Evolutionary conservation across 2,329 filamentous ascomycete species (phyloP), one percentile per base, ranked within the genome.

Genomic region (Karstenula rhodostoma): DNA sequence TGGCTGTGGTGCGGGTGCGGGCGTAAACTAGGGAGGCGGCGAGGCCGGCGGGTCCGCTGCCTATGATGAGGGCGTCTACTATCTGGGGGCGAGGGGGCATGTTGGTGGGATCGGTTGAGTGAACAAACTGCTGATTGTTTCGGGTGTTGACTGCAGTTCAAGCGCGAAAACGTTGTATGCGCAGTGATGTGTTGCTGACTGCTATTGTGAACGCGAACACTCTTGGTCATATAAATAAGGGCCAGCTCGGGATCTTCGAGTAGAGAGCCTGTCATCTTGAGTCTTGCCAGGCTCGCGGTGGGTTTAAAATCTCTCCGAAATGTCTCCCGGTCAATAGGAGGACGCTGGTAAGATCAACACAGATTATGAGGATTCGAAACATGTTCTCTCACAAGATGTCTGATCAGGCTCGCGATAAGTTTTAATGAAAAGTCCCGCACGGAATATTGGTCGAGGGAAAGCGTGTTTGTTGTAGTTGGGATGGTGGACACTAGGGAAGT

Each of bases 41-140:
- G 3, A 85, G 75, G 7, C 82, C 82, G 0, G 81, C 81, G 8
- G 81, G 82, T 0, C 82, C 82, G 29, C 69, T 77, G 50, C 82
- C 82, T 15, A 76, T 62, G 52, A 77, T 73, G 32, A 77, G 64
- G 23, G 62, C 61, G 46, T 76, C 73, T 47, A 73, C 61, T 47
- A 73, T 64, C 37, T 63, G 57, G 42, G 70, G 70, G 19, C 62
- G 67, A n/a, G 51, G 51, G 5, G 61, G 13, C 65, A 68, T 68
- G 6, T 10, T 53, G 5, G 13, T 42, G 29, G 6, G 32, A 15
- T 37, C 3, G n/a, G 19, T 51, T 13, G 44, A 29, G 5, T 5
- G n/a, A 22, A 17, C 12, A 15, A 37, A 17, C 4, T 37, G 35
- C 5, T 15, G 15, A 37, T 37, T 12, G 35, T 17, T 37, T 37